phyloP scores from a whole-genome alignment of 1,139 yeast species.

The Protomyces gravidus region DNA sequence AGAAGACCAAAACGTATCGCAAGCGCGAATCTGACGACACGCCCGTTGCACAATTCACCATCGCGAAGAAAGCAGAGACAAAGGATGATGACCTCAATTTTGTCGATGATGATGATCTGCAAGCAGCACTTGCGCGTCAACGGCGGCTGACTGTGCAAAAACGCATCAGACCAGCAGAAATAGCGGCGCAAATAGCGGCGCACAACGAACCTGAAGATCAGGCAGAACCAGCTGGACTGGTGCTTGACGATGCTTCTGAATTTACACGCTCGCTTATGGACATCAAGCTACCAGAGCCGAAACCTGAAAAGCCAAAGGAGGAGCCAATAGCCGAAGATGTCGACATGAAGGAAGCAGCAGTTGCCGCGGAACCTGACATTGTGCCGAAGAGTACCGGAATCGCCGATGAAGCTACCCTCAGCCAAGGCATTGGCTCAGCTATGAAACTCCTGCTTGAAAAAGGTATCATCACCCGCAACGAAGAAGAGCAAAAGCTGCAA shows the following conservation, averaged over 20 bases:
- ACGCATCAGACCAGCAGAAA: conserved; percentile 44
- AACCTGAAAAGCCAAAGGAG: conserved; percentile 3
- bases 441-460: conserved; percentile 33
- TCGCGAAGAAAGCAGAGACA: conserved; percentile 35
- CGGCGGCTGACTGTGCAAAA: conserved; percentile 46
- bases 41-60: conserved; percentile 21
- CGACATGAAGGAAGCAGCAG: conserved; percentile 25
- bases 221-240: conserved; percentile 41
- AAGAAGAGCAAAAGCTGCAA: conserved; percentile 32
- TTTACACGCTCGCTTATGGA: conserved; percentile 45
- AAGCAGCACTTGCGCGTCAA: conserved; percentile 44
- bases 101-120: conserved; percentile 52
- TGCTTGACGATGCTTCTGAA: conserved; percentile 57
- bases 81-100: conserved; percentile 36
- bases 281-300: conserved; percentile 30
- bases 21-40: conserved; percentile 34
- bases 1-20: conserved; percentile 33
- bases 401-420: conserved; percentile 34
- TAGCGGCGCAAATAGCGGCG: conserved; percentile 11
- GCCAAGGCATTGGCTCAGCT: conserved; percentile 34
- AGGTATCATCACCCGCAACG: conserved; percentile 32
- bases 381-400: conserved; percentile 25
- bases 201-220: conserved; percentile 5
- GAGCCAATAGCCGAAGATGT: conserved; percentile 20
- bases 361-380: conserved; percentile 10